Base-by-base conservation (phyloP, 2,329 filamentous ascomycete species). In the Colletotrichum cordylinicola region DNA sequence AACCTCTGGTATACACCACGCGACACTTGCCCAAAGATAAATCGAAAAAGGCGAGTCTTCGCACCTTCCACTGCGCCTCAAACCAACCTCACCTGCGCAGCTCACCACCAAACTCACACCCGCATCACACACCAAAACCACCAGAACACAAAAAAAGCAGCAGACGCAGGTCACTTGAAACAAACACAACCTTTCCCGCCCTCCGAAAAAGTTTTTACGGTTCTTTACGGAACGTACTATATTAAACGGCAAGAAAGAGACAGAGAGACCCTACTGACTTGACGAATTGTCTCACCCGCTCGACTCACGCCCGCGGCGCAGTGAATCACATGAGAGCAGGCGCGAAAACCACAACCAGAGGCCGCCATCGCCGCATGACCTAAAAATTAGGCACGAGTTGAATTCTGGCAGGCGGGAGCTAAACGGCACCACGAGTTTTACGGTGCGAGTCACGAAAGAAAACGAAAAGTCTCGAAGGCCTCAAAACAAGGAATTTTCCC, bases 291-390 rank as follows among this genome's bases (percentile, higher is more conserved):
- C 67, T 70, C 67, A 70, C 56, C 56, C 67, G 39, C 12, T 24
- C 24, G 24, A 48, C 56, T 69, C 55, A 61, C 56, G 67, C 18
- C 43, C 43, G n/a, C 43, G 43, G 43, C 43, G 18, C 39, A 62
- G 35, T 62, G 67, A 55, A 70, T 70, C 67, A 70, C 67, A 70
- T 70, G 67, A 70, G 56, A 70, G 29, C 27, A 37, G 33, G 24
- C 33, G 27, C 52, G 8, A 67, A 55, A 29, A 48, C 55, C 55
- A 33, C 13, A 61, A 16, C 15, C n/a, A 70, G 56, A 70, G 67
- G 56, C 67, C 67, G 67, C 67, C 67, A 62, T 70, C 67, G 61
- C 67, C 67, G 56, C 67, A 70, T 70, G 67, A 70, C 67, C 67
- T 37, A 24, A 58, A 24, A 60, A 2, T 18, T 35, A 55, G 43